Evolutionary conservation across 192 early-diverging fungal species (phyloP), one percentile per base, ranked within the genome.

Genomic region (Paraglomus occultum): DNA sequence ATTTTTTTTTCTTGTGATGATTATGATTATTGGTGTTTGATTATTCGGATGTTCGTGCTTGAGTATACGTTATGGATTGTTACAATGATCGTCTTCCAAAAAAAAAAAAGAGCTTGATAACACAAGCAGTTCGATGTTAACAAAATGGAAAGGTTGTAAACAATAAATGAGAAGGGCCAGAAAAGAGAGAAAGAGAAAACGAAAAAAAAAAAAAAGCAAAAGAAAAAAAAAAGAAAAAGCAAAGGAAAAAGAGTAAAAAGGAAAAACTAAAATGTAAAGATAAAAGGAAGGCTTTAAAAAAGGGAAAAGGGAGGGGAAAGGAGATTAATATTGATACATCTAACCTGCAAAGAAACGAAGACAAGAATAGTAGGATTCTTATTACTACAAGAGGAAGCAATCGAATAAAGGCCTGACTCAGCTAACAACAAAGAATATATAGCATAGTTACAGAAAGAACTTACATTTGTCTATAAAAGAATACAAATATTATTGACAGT

Each of bases 41-140:
- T 61, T 40, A 61, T 61, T 31, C 45, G 23, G 59, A 39, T 61
- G 23, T n/a, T 18, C 45, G 22, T 55, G 53, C 22, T 55, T 55
- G 53, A 38, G 53, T 31, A 55, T 31, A 12, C 53, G 15, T 55
- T 20, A 12, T 12, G 40, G 45, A 60, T 75, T 65, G 49, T 68
- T 74, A 48, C 60, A 61, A 76, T 76, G 74, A n/a, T 49, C 50
- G n/a, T 67, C 23, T 15, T 51, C 61, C 12, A 73, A 77, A 46
- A 67, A 17, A 68, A 22, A 49, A 22, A 77, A 8, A 49, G 14
- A 42, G 23, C 20, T 23, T 10, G 17, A 31, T 55, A 14, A 31
- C 22, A 55, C 4, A 20, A 31, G 53, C 22, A 54, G 20, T 55
- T 55, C 22, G 38, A 31, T 20, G 53, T 20, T 64, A 40, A 53